Percentiles rank a stretch among this genome's conserved stretches.
phyloP scores from a whole-genome alignment of 805 yeast species.

The Candida pseudoglaebosa region DNA sequence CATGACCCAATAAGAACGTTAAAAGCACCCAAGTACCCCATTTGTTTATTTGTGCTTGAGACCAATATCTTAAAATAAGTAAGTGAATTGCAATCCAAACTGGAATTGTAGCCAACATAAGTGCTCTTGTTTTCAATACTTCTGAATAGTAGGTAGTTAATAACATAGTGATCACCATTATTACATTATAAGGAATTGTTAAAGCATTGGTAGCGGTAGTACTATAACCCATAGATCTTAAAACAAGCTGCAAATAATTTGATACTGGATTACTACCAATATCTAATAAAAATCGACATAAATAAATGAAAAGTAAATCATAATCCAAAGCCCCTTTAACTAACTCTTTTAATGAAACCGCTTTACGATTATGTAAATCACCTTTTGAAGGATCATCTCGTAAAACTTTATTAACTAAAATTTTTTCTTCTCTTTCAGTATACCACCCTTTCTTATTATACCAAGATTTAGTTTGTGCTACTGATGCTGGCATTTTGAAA shows the following conservation, averaged over 20 bases:
- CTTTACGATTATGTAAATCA: constrained; percentile 60
- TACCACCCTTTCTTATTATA: constrained; percentile 46
- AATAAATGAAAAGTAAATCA: constrained; percentile 54
- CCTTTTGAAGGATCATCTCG: constrained; percentile 63
- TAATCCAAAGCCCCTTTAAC: constrained; percentile 42
- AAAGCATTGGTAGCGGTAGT: constrained; percentile 20
- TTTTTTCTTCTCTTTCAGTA: constrained; percentile 51
- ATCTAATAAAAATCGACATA: constrained; percentile 31
- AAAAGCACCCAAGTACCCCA: constrained; percentile 44
- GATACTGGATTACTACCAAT: constrained; percentile 3
- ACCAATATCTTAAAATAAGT: constrained; percentile 35
- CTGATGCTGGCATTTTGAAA: constrained; percentile 50
- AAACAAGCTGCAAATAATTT: constrained; percentile 10
- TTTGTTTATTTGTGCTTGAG: constrained; percentile 30
- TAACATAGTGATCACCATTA: constrained; percentile 34
- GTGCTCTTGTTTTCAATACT: constrained; percentile 20
- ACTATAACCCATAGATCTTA: constrained; percentile 18
- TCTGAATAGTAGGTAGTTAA: constrained; percentile 36
- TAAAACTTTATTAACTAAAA: constrained; percentile 53
- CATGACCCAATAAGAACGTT: constrained; percentile 38
- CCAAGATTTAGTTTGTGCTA: constrained; percentile 47
- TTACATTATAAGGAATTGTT: constrained; percentile 18
- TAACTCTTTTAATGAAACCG: constrained; percentile 39
- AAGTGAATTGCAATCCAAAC: constrained; percentile 16
- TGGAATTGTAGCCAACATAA: constrained; percentile 14